Percentiles rank a stretch among this genome's conserved stretches.
Evolutionary conservation across 345 rosid species (phyloP).

Genomic region (Populus deltoides): DNA sequence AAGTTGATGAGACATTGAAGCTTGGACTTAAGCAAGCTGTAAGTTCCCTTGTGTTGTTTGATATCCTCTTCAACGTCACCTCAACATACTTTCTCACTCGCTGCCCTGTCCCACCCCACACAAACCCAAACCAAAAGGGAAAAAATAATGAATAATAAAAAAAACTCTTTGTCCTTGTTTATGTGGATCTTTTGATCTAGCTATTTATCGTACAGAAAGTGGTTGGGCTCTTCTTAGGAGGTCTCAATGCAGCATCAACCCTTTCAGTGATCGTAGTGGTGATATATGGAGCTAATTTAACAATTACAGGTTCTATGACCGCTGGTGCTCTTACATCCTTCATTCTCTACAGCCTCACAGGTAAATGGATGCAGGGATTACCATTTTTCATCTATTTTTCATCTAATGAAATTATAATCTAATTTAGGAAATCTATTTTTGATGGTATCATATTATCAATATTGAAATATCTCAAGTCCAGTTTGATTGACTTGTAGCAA

Average conservation of each 20-base stretch:
- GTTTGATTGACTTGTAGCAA: not conserved
- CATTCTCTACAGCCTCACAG: constrained; percentile 95
- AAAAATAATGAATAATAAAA: not conserved
- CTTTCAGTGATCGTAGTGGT: constrained; percentile 76
- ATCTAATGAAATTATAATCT: not conserved
- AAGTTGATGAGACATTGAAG: constrained; percentile 82
- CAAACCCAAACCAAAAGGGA: not conserved
- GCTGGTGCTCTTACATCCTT: constrained; percentile 90
- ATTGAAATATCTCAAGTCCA: not conserved
- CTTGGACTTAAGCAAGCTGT: constrained; percentile 93
- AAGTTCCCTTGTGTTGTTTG: constrained; percentile 21
- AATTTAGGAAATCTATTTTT: not conserved
- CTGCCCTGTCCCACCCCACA: not conserved
- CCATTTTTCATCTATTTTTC: not conserved
- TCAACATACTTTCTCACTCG: constrained; percentile 3
- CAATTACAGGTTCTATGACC: constrained; percentile 80
- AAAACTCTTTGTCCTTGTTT: not conserved
- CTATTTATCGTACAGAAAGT: constrained; percentile 42
- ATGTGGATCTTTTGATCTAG: not conserved
- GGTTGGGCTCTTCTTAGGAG: constrained; percentile 75
- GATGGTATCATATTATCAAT: not conserved
- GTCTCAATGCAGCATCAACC: constrained; percentile 81
- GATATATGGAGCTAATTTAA: constrained; percentile 80
- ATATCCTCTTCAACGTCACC: not conserved
- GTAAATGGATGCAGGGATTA: constrained; percentile 28